Base-by-base conservation (phyloP, 2,329 filamentous ascomycete genomes). In the Parascedosporium putredinis region DNA sequence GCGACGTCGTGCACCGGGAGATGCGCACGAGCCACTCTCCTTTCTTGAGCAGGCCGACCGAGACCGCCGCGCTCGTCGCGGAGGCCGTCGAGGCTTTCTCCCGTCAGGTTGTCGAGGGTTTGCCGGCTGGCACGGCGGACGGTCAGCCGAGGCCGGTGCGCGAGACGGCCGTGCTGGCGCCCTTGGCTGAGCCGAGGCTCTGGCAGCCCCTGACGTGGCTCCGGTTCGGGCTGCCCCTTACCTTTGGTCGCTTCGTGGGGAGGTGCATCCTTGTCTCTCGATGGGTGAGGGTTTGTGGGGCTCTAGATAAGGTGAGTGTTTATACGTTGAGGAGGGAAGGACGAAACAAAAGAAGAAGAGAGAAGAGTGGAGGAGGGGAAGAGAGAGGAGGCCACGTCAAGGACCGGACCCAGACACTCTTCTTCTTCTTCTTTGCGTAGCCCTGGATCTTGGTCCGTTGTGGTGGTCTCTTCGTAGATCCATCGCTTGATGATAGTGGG, bases 21-120 rank as follows among this genome's bases (percentile, higher is more conserved):
- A 51, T 76, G 40, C 53, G 57, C 34, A 70, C 62, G n/a, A 67
- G 72, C 18, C 73, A 76, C 59, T 74, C 69, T 9, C 70, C 72
- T 0, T 71, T 76, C 58, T 51, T 77, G 55, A 75, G 73, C 56
- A 60, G 57, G 53, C 69, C 71, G 0, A 57, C 62, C 2, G 66
- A 67, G 50, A 68, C 67, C 1, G 66, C 58, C 1, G 54, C 53
- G 2, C 58, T 73, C 43, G 55, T 75, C 3, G 22, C 56, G 0
- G 54, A 64, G 22, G 46, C 45, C 48, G 16, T 48, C n/a, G 46
- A 48, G 20, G 33, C 33, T 14, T 40, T 48, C n/a, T 38, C 24
- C 33, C 3, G 46, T 20, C n/a, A 36, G 20, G 33, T 22, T 12
- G 20, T 4, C 40, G n/a, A n/a, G n/a, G n/a, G n/a, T n/a, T n/a